Base-by-base conservation (phyloP, 345 rosid species). In the Pistacia atlantica region DNA sequence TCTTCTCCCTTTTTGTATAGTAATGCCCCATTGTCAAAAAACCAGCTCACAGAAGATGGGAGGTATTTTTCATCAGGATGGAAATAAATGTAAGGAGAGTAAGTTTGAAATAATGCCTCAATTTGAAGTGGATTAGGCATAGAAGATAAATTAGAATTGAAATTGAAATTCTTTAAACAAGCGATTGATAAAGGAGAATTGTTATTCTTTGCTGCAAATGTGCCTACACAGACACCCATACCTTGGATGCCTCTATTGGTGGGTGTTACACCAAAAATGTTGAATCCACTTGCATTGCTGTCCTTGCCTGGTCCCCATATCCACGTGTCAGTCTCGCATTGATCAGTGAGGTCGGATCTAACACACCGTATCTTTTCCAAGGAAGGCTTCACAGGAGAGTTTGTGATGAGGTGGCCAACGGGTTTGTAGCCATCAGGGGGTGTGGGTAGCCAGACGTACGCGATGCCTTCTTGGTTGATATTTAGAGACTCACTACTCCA, bases 41-140 rank as follows among this genome's bases (percentile, higher is more conserved):
- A 90, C 98, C 99, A 93, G 8, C 22, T 82, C 25, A 92, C 96
- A 0, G 97, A 92, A 77, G 96, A 87, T n/a, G 98, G 86, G 12
- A 92, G 85, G 76, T 85, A 92, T 33, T 79, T 72, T 76, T 95
- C 99, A 14, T 93, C 83, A 5, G 97, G 97, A 69, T 95, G 98
- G 84, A 86, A 85, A 77, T 90, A 92, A 35, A 91, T 74, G 55
- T 65, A 62, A 0, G 98, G 98, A 57, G 98, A 78, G 74, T 89
- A 95, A 8, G 85, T 78, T 55, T 81, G 77, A 77, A 90, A 75
- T 28, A 95, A 45, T 16, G 83, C 78, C 49, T 70, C 71, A 55
- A 89, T 79, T 83, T 95, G 96, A 55, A 28, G 18, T 12, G 42
- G 37, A 77, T 90, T 91, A 1, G 98, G 98, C 97, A 92, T 89